Percentiles rank a stretch among this genome's conserved stretches.
Evolutionary conservation across 2,329 filamentous ascomycete genomes (phyloP).

Genomic region (Venturia pyrina): DNA sequence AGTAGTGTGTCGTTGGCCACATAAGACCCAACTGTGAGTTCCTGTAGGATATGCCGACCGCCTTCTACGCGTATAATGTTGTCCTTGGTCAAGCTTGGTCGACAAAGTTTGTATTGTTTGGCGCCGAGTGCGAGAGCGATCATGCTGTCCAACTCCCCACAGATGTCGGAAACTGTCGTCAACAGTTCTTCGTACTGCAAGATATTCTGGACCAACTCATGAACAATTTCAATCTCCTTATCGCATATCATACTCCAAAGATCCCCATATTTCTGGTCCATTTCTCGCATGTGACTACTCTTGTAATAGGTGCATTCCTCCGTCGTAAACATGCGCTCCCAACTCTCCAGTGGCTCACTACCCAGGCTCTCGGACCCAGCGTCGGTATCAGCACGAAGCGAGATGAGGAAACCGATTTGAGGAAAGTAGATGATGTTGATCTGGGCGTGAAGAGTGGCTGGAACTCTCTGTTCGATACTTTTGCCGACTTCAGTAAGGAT

Average conservation of each 20-base stretch:
- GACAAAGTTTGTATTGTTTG: conserved; percentile 58
- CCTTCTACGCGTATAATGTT: conserved; percentile 64
- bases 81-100: conserved; percentile 57
- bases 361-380: conserved; percentile 53
- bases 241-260: conserved; percentile 27
- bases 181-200: conserved; percentile 60
- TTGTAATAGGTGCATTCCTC: conserved; percentile 70
- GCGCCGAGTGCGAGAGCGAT: conserved; percentile 73
- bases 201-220: conserved; percentile 61
- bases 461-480: conserved; percentile 55
- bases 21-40: conserved; percentile 69
- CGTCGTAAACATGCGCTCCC: conserved; percentile 68
- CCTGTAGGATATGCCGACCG: conserved; percentile 78
- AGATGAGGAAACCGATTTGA: conserved; percentile 81
- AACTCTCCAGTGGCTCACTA: conserved; percentile 50
- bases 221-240: conserved; percentile 79
- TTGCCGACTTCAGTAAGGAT: conserved; percentile 56
- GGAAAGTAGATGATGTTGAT: conserved; percentile 83
- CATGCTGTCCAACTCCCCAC: conserved; percentile 72
- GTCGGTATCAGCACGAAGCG: conserved; percentile 52
- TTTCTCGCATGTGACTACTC: conserved; percentile 65
- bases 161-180: conserved; percentile 60
- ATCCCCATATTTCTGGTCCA: conserved; percentile 76
- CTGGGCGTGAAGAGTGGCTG: conserved; percentile 42
- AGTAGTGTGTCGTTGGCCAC: conserved; percentile 74